A percentile compares a stretch with the other conserved stretches of the same genome.
These are phyloP conservation scores for Gossypium mustelinum DNA, from an alignment of 345 rosid genomes.

Conservation along the genomic window DNA sequence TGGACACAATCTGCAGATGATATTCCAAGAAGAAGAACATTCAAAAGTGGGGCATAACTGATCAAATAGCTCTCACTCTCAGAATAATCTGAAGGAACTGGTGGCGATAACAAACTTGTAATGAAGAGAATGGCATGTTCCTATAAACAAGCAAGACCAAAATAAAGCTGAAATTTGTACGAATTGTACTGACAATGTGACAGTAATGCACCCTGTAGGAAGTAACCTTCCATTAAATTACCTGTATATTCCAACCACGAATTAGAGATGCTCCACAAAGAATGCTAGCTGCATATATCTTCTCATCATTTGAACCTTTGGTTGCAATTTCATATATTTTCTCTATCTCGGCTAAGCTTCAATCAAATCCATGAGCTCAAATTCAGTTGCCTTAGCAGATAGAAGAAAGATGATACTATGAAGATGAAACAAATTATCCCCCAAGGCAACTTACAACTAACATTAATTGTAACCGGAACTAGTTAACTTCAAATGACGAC, in stretches of 20 bases:
- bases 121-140: slow-evolving; percentile 75
- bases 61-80: slow-evolving; percentile 76
- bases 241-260: slow-evolving; percentile 98
- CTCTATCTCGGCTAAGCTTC: slow-evolving; percentile 95
- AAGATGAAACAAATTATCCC: neutral
- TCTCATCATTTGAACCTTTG: slow-evolving; percentile 84
- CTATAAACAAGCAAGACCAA: slow-evolving; percentile 44
- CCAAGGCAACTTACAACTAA: neutral
- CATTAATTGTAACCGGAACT: no score
- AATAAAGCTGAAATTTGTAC: neutral
- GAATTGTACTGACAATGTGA: neutral
- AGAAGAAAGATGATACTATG: slow-evolving; percentile 3
- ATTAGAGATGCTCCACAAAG: slow-evolving; percentile 94
- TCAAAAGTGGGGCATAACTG: slow-evolving; percentile 61
- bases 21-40: slow-evolving; percentile 85
- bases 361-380: slow-evolving; percentile 79
- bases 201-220: neutral
- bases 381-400: slow-evolving; percentile 49
- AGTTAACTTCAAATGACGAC: neutral
- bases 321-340: slow-evolving; percentile 84
- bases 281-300: slow-evolving; percentile 78
- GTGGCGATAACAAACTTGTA: slow-evolving; percentile 66
- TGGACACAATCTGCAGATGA: slow-evolving; percentile 34
- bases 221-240: slow-evolving; percentile 24
- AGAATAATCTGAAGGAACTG: slow-evolving; percentile 58